Base-by-base conservation (phyloP, 2,329 filamentous ascomycete genomes). In the Monosporascus sp. region DNA sequence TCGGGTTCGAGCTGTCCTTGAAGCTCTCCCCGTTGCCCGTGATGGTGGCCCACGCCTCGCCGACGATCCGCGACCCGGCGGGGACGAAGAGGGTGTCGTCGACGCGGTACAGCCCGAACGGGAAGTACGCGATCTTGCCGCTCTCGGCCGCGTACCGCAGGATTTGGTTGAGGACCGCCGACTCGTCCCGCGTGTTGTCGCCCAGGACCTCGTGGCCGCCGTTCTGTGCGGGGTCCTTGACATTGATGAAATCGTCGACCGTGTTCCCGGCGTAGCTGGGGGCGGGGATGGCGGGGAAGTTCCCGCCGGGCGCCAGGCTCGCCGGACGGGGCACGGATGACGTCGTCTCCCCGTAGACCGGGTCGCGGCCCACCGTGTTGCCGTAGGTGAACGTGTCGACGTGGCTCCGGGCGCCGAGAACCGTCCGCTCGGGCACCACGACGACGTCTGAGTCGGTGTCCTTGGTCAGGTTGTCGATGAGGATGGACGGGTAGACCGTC, bases 41-140 rank as follows among this genome's bases (percentile, higher is more conserved):
- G 57, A 85, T 78, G 38, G 76, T 74, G 2, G 77, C 70, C 72
- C 75, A 80, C 1, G 68, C 72, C 58, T 83, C 78, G 24, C 81
- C 81, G 3, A 81, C 72, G 50, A 85, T 77, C 17, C 73, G 74
- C 22, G 75, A 74, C 14, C 74, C 74, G 1, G 66, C 60, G 0
- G 80, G 80, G 16, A 84, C 68, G 7, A 72, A 65, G 20, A 84
- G 68, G 1, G 81, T 84, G 45, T 71, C 69, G 16, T 74, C 73
- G 26, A 84, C 73, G 9, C 76, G 68, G 63, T 84, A 84, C 51
- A 78, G 73, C 43, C 81, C 81, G 51, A 76, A 77, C 37, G 80
- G 79, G 60, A 84, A 76, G 62, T 76, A 84, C 17, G 78, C 75
- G 49, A 84, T 72, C 54, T 75, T 71, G 50, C 68, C 66, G 3